Evolutionary conservation across 2,329 filamentous ascomycete genomes (phyloP).

Genomic region (Neodidymelliopsis sp.): DNA sequence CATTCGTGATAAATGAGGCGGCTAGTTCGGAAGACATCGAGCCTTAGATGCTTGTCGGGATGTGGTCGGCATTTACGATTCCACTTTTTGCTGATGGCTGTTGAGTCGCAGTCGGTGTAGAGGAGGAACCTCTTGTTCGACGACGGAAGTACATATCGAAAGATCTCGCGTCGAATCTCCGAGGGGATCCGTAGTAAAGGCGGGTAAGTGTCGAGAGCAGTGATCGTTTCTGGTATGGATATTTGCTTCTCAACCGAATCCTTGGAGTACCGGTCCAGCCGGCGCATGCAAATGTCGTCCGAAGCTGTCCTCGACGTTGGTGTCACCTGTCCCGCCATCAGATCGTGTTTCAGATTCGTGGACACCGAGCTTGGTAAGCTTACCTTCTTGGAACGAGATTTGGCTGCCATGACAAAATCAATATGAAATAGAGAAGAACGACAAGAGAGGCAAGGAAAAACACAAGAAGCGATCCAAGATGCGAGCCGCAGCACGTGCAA

Average conservation of each 20-base stretch:
- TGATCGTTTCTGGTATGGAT: slow-evolving; percentile 48
- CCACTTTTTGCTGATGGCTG: slow-evolving; percentile 48
- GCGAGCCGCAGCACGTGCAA: slow-evolving; percentile 15
- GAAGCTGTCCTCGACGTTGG: slow-evolving; percentile 34
- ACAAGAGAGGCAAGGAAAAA: slow-evolving; percentile 3
- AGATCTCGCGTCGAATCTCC: slow-evolving; percentile 49
- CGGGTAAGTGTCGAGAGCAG: slow-evolving; percentile 46
- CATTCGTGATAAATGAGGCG: slow-evolving; percentile 51
- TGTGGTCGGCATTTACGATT: slow-evolving; percentile 46
- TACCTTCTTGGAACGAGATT: slow-evolving; percentile 46
- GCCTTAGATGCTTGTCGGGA: slow-evolving; percentile 41
- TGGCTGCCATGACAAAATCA: slow-evolving; percentile 39
- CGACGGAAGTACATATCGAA: slow-evolving; percentile 48
- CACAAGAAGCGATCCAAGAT: background rate
- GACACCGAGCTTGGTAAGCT: slow-evolving; percentile 21
- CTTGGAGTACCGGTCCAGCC: slow-evolving; percentile 34
- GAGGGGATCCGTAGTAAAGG: slow-evolving; percentile 49
- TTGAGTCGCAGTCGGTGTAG: slow-evolving; percentile 54
- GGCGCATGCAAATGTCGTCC: slow-evolving; percentile 37
- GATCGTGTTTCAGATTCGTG: slow-evolving; percentile 17
- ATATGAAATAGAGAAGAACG: slow-evolving; percentile 2
- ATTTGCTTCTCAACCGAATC: slow-evolving; percentile 46
- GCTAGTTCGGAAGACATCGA: slow-evolving; percentile 48
- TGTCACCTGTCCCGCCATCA: slow-evolving; percentile 37
- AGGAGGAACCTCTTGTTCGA: slow-evolving; percentile 55